Conservation (phyloP, 2,329 filamentous ascomycete genomes). For the Ceratocystis harringtonii region DNA sequence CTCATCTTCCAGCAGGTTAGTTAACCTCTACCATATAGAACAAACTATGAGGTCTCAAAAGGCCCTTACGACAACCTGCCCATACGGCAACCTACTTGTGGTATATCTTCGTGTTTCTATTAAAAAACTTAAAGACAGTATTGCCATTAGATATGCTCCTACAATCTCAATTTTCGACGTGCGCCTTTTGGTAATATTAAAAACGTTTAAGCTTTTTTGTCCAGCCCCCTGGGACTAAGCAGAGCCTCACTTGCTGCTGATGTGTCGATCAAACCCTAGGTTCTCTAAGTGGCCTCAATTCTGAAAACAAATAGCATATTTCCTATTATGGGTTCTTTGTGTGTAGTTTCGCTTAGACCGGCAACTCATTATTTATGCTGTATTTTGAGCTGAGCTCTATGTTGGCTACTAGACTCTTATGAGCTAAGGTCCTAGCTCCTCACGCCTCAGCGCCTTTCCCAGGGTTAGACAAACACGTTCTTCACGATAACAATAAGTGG, state of each 20-base stretch:
- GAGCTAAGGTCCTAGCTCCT: neutral
- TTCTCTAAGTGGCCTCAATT: neutral
- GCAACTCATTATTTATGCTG: neutral
- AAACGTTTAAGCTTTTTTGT: neutral
- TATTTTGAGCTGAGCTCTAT: neutral
- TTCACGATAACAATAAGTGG: neutral
- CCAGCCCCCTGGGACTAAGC: neutral
- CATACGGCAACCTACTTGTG: too few relatives aligned
- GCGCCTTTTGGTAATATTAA: neutral
- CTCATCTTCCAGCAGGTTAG: neutral
- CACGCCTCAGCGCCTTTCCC: neutral
- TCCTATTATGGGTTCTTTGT: neutral
- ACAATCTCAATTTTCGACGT: neutral
- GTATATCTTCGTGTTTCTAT: neutral
- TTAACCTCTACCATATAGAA: neutral
- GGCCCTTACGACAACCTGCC: too few relatives aligned
- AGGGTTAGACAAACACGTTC: neutral
- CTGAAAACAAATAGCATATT: neutral
- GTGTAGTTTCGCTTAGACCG: neutral
- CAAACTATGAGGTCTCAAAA: neutral
- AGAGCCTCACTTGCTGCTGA: neutral
- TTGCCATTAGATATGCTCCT: neutral
- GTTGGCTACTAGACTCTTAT: neutral
- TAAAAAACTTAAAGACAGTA: neutral
- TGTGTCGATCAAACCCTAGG: neutral